Evolutionary conservation across 2,329 filamentous ascomycete species (phyloP).

Genomic region (Huntiella moniliformis): DNA sequence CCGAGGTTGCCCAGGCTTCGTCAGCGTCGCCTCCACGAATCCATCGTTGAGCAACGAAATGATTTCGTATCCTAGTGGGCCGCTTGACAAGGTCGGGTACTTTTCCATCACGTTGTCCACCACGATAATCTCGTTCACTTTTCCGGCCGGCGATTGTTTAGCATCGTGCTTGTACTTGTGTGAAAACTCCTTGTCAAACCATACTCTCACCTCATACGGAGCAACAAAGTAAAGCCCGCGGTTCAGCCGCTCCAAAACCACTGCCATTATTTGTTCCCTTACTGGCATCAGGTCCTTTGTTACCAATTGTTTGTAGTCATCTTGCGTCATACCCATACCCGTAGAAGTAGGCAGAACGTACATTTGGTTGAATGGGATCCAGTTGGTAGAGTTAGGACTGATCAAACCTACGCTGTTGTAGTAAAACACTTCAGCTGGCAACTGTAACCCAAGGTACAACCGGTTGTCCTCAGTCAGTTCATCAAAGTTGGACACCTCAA

Average conservation of each 20-base stretch:
- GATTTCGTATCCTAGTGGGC: conserved; percentile 40
- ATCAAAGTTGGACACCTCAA: conserved; percentile 55
- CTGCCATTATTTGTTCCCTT: conserved; percentile 55
- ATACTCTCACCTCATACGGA: conserved; percentile 52
- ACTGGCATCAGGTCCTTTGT: conserved; percentile 54
- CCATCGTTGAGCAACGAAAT: conserved; percentile 48
- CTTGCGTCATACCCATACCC: conserved; percentile 57
- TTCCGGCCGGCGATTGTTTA: conserved; percentile 38
- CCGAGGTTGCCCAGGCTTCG: no score
- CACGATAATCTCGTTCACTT: conserved; percentile 26
- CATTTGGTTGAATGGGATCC: conserved; percentile 63
- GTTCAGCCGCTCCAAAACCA: conserved; percentile 63
- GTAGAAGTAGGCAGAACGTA: conserved; percentile 70
- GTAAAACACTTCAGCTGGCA: conserved; percentile 78
- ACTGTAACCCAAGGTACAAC: conserved; percentile 72
- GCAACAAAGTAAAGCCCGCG: conserved; percentile 67
- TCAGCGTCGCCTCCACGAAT: conserved; percentile 42
- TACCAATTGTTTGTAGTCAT: conserved; percentile 65
- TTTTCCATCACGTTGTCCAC: conserved; percentile 13
- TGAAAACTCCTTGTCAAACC: conserved; percentile 58
- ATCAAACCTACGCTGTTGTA: conserved; percentile 75
- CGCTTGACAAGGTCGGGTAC: conserved; percentile 16
- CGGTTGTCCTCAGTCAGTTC: conserved; percentile 67
- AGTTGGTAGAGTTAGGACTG: conserved; percentile 59
- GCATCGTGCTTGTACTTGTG: conserved; percentile 31